These are phyloP conservation scores for Dryas octopetala DNA, from an alignment of 306 rosid genomes.

Conservation along the genomic window DNA sequence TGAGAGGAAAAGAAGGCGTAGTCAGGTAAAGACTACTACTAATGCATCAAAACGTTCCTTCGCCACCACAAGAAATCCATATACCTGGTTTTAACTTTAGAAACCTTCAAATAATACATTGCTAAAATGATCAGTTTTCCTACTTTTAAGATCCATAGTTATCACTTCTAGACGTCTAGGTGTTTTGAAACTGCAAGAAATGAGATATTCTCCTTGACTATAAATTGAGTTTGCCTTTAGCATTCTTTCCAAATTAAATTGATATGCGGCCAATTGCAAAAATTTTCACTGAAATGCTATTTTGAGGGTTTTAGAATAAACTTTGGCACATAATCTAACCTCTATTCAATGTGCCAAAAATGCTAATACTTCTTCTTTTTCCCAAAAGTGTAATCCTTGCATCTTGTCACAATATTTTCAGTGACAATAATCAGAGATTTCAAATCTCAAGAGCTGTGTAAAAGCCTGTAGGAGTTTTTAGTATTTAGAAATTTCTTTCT, in stretches of 20 bases:
- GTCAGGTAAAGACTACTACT: conserved; percentile 51
- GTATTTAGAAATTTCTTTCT: not conserved
- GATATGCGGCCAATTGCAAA: not conserved
- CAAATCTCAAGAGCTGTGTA: not conserved
- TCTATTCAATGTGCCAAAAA: not conserved
- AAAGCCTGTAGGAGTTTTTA: no score
- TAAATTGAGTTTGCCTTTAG: not conserved
- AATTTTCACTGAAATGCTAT: not conserved
- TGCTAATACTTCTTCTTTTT: not conserved
- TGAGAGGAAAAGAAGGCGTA: conserved; percentile 89
- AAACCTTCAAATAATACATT: conserved; percentile 1
- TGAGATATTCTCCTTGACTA: not conserved
- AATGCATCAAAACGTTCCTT: conserved; percentile 14
- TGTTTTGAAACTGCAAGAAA: not conserved
- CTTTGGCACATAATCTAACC: not conserved
- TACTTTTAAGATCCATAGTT: not conserved
- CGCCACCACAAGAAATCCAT: not conserved
- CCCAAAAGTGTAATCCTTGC: not conserved
- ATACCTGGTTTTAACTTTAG: not conserved
- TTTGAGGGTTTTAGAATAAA: no score
- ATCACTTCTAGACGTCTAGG: not conserved
- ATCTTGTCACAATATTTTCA: not conserved
- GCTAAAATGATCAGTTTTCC: not conserved
- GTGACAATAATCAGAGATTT: not conserved
- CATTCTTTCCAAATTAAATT: not conserved